Base-by-base conservation (phyloP, 306 rosid species). In the Adenanthera pavonina region DNA sequence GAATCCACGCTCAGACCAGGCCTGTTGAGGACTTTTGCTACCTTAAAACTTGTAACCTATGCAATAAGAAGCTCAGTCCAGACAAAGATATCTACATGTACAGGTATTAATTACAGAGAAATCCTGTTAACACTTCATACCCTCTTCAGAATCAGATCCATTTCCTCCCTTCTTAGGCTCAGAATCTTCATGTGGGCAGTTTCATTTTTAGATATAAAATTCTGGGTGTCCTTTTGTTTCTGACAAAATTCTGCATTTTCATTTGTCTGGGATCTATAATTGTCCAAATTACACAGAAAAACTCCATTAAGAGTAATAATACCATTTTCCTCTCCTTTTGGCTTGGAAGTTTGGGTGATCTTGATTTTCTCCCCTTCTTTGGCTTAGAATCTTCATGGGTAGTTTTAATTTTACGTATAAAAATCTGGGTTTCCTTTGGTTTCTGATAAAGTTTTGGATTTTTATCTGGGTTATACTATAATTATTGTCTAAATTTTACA, bases 31-130 rank as follows among this genome's bases (percentile, higher is more conserved):
- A 75, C 20, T 56, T 7, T 41, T 75, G 78, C 69, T 75, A n/a
- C 54, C 78, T 75, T 56, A 75, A 57, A 75, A 75, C 69, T 13
- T 75, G 78, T 57, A 75, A 75, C 53, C 78, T 75, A 33, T 75
- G 78, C 54, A 38, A 75, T 57, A 75, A 75, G 69, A 40, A 75
- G 78, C 68, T 75, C 53, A 57, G 69, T 6, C 69, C 78, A n/a
- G 69, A 75, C 53, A 56, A 75, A 75, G 78, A 75, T 57, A 56
- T 75, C 69, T 75, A 56, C 78, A 75, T 75, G 78, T 75, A 75
- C 78, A 75, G 78, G 78, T 69, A 69, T 43, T 25, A 47, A 59
- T 25, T 25, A 56, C 56, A 69, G n/a, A 44, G 8, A 15, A 79
- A 46, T 13, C 59, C 49, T 33, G 14, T 59, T 41, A 14, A 25